A percentile compares a stretch with the other conserved stretches of the same genome.
phyloP scores from a whole-genome alignment of 441 rosid genomes.

The Jatropha podagrica region DNA sequence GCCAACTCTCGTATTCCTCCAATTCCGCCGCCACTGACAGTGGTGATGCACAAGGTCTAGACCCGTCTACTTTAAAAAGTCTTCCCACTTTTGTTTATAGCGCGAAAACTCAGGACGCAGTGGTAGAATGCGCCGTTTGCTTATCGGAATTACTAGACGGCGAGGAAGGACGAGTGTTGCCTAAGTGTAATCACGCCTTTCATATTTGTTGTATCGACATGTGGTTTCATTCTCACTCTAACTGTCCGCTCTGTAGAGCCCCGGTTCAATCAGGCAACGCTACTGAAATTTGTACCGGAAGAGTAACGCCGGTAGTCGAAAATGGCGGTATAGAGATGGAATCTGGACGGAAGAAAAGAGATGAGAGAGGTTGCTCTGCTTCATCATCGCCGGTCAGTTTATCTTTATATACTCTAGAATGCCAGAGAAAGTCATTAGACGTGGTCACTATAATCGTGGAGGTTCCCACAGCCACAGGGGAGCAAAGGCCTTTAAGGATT shows the following conservation, averaged over 20 bases:
- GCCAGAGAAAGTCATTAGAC: constrained; percentile 33
- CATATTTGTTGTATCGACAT: constrained; percentile 72
- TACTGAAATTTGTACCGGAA: constrained; percentile 1
- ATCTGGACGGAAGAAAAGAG: constrained; percentile 14
- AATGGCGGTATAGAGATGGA: constrained; percentile 3
- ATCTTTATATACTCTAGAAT: constrained; percentile 26
- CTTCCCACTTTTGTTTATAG: constrained; percentile 57
- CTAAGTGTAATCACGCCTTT: constrained; percentile 71
- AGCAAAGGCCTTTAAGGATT: constrained; percentile 6
- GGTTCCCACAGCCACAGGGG: constrained; percentile 23
- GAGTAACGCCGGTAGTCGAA: constrained; percentile 2
- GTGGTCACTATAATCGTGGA: constrained; percentile 38
- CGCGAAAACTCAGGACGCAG: constrained; percentile 30
- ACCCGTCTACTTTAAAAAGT: constrained; percentile 43
- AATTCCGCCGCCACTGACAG: constrained; percentile 26
- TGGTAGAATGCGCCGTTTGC: constrained; percentile 75
- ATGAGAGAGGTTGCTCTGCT: constrained; percentile 29
- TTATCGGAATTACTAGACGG: constrained; percentile 65
- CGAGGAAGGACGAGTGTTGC: constrained; percentile 66
- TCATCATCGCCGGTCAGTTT: constrained; percentile 24
- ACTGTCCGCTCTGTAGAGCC: constrained; percentile 78
- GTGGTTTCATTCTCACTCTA: constrained; percentile 84
- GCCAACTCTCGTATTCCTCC: constrained; percentile 36
- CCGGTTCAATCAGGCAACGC: constrained; percentile 37
- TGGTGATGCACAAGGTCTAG: constrained; percentile 45